A percentile compares a stretch with the other conserved stretches of the same genome.
phyloP scores from a whole-genome alignment of 2,329 filamentous ascomycete species.

The Catunica adiposa region DNA sequence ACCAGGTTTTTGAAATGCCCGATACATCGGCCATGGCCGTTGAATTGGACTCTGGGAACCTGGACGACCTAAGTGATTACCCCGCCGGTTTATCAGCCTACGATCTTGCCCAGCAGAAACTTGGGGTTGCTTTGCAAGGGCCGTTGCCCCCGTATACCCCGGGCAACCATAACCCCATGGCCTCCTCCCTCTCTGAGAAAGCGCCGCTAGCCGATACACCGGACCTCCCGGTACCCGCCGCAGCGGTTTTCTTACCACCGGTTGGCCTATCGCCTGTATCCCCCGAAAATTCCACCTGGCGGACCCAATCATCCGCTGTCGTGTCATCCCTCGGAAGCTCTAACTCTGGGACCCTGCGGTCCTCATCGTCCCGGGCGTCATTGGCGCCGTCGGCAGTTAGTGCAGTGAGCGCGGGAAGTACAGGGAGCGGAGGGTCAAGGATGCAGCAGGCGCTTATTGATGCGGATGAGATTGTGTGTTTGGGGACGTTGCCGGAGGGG shows the following conservation, averaged over 20 bases:
- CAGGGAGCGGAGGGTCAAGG: too few species aligned
- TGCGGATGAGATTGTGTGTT: constrained; percentile 34
- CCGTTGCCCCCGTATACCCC: constrained; percentile 33
- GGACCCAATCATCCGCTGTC: not conserved
- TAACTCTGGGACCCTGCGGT: constrained; percentile 2
- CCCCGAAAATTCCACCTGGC: constrained; percentile 3
- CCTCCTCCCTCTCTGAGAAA: constrained; percentile 4
- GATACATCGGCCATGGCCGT: constrained; percentile 26
- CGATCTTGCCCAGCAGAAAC: constrained; percentile 33
- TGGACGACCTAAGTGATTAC: constrained; percentile 20
- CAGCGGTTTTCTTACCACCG: constrained; percentile 16
- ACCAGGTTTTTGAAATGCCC: constrained; percentile 37
- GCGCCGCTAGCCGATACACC: constrained; percentile 1
- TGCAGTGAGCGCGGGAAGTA: too few species aligned
- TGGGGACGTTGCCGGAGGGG: constrained; percentile 37
- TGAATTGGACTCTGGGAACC: constrained; percentile 24
- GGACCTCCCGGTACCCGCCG: constrained; percentile 2
- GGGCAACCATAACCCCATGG: constrained; percentile 17
- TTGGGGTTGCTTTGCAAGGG: constrained; percentile 34
- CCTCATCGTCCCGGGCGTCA: not conserved
- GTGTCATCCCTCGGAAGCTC: constrained; percentile 10
- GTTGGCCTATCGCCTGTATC: not conserved
- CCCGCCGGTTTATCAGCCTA: constrained; percentile 30
- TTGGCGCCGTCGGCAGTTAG: constrained; percentile 17
- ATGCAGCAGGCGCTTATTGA: constrained; percentile 36